phyloP scores from a whole-genome alignment of 208 protist genomes.

The Naegleria fowleri region DNA sequence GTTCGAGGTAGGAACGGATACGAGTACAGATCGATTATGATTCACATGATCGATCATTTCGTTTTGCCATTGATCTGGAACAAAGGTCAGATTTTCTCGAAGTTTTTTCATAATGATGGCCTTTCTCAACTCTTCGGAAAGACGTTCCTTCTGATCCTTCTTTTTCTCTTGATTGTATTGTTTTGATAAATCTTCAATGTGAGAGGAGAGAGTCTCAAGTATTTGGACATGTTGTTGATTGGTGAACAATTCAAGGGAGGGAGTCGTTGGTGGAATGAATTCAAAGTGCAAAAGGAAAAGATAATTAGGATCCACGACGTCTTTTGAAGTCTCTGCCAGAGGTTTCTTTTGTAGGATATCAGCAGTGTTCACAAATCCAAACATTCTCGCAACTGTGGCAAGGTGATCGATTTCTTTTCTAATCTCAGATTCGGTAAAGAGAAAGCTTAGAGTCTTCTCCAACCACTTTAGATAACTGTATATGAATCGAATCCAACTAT shows the following conservation, averaged over 20 bases:
- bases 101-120: not conserved
- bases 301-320: not conserved
- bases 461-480: not conserved
- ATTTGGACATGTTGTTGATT: not conserved
- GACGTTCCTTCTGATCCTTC: not conserved
- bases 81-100: not conserved
- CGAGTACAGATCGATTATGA: not conserved
- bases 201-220: not conserved
- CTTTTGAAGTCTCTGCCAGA: not conserved
- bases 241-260: not conserved
- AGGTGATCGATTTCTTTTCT: not conserved
- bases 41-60: not conserved
- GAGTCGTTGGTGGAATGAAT: not conserved
- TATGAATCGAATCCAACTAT: not conserved
- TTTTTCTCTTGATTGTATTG: not conserved
- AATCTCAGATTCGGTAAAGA: not conserved
- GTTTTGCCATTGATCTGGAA: slow-evolving; percentile 16
- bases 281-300: not conserved
- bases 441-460: not conserved
- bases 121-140: not conserved
- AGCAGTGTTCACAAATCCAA: not conserved
- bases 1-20: not conserved
- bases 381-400: not conserved
- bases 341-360: not conserved
- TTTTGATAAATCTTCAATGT: not conserved